phyloP scores from a whole-genome alignment of 129 eudicot species.

The Kitagawia praeruptora region DNA sequence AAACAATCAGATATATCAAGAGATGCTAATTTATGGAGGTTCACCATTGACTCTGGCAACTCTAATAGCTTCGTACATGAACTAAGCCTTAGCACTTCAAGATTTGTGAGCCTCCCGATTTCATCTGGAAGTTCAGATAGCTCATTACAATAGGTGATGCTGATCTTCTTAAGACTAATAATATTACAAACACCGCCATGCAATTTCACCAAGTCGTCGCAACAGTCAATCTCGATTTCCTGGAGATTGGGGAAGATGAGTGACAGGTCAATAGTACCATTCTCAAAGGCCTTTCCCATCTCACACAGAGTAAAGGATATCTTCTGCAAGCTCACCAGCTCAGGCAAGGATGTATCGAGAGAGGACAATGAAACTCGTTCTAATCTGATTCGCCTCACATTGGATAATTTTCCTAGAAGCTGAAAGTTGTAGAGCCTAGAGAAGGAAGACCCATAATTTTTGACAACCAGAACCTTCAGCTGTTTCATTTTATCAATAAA shows the following conservation, averaged over 20 bases:
- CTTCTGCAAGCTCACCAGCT: conserved; percentile 30
- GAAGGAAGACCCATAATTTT: conserved; percentile 28
- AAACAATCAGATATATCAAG: conserved; percentile 37
- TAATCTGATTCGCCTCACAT: conserved; percentile 30
- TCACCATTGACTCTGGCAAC: conserved; percentile 27
- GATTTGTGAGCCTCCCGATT: conserved; percentile 21
- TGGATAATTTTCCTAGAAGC: not conserved
- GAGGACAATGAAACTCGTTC: conserved; percentile 37
- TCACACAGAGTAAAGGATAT: conserved; percentile 44
- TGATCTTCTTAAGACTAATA: conserved; percentile 26
- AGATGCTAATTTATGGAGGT: conserved; percentile 18
- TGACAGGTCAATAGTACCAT: conserved; percentile 4
- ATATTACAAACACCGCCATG: conserved; percentile 28
- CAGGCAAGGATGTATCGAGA: conserved; percentile 15
- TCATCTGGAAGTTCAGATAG: conserved; percentile 29
- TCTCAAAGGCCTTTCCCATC: conserved; percentile 29
- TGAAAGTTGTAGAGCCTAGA: not conserved
- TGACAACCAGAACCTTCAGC: conserved; percentile 34
- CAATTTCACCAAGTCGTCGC: conserved; percentile 36
- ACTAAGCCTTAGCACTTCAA: conserved; percentile 30
- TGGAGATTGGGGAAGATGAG: conserved; percentile 26
- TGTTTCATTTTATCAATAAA: conserved; percentile 22
- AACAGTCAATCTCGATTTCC: conserved; percentile 33
- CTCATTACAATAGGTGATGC: conserved; percentile 46
- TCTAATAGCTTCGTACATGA: conserved; percentile 28